These are phyloP conservation scores for Corymbia maculata DNA, from an alignment of 345 rosid species.

Conservation along the genomic window DNA sequence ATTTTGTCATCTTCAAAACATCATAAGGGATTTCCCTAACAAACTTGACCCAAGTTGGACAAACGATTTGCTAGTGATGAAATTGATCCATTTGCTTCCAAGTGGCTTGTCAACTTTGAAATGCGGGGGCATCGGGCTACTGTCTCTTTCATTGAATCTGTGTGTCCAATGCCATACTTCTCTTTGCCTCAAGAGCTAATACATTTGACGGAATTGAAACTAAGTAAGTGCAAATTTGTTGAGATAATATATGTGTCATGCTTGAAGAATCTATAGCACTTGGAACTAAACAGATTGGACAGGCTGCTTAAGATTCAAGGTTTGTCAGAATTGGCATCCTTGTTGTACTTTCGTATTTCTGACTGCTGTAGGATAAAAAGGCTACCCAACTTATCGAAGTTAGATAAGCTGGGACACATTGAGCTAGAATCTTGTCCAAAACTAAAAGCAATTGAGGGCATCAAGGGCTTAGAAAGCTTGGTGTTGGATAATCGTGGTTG, in stretches of 20 bases:
- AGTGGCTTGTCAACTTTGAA: no score
- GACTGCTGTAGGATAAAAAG: rapidly evolving
- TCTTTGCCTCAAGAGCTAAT: not conserved
- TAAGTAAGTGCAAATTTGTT: rapidly evolving
- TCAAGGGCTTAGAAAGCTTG: rapidly evolving
- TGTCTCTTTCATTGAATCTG: no score
- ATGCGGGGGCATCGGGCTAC: no score
- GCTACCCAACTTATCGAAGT: not conserved
- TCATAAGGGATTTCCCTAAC: no score
- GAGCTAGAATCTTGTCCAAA: not conserved
- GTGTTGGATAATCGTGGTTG: not conserved
- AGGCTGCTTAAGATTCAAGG: not conserved
- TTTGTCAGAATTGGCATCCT: not conserved
- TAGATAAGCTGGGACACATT: not conserved
- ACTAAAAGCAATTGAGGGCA: rapidly evolving
- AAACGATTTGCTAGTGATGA: no score
- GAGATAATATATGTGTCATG: rapidly evolving
- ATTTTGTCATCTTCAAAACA: no score
- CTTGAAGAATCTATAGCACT: not conserved
- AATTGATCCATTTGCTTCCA: no score
- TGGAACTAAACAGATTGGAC: not conserved
- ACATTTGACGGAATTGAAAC: not conserved
- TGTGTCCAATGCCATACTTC: not conserved
- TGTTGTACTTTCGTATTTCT: not conserved
- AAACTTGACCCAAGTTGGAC: no score